Base-by-base conservation (phyloP, 352 stramenopile genomes). In the Globisporangium okanoganense region DNA sequence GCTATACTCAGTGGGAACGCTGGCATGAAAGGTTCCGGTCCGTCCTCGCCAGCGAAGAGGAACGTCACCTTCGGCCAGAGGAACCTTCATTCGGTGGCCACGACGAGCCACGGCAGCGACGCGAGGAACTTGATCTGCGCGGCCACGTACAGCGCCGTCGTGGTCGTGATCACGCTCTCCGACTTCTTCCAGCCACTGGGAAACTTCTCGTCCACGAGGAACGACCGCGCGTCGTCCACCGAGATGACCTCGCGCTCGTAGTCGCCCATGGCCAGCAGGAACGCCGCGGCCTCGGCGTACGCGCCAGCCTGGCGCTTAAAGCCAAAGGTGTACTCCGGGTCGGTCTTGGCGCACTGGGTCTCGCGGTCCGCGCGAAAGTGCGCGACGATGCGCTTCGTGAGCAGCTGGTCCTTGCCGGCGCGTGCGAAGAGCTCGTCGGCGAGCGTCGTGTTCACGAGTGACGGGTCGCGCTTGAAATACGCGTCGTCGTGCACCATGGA, bases 401-500 rank as follows among this genome's bases (percentile, higher is more conserved):
- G 50, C 8, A 68, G 50, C 2, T 61, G 40, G 2, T 69, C 27
- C 12, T 67, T 56, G 16, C 71, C 56, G 0, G 70, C 73, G 7
- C 62, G 67, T 22, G 71, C 58, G 22, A 88, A 57, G 14, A 90
- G 50, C 20, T 66, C 57, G 1, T 62, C 24, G 9, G 76, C 67
- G 57, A 92, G 65, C 49, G 79, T 79, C 10, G 22, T 33, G 53
- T 87, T 89, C 51, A 87, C 65, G 8, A 44, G 33, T 9, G 68
- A 63, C 7, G 80, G 76, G 27, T 89, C 78, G 16, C 63, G 56
- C 25, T 72, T 62, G 33, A 78, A 78, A 59, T 64, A 76, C 24
- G 62, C 44, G 58, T 92, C 82, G 49, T 84, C 70, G 59, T 87
- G 82, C 4, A 88, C 70, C 38, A 92, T 61, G 9, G 82, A 92